A percentile compares a stretch with the other conserved stretches of the same genome.
Evolutionary conservation across 371 early-diverging fungal species (phyloP).

Genomic region (Lichtheimia ramosa): DNA sequence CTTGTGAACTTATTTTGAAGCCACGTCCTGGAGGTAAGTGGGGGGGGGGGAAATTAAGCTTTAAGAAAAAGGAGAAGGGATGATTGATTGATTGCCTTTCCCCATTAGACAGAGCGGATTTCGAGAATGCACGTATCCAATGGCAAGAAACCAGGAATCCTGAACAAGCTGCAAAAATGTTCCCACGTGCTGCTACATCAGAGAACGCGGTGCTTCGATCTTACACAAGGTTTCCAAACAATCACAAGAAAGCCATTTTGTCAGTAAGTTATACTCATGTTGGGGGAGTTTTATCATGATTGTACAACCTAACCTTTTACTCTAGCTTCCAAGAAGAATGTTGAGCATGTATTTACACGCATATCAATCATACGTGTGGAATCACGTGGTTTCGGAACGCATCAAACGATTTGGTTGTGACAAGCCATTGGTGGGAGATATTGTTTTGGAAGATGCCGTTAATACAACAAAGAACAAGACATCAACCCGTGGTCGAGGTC

Average conservation of each 20-base stretch:
- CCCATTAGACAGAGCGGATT: slow-evolving; percentile 54
- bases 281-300: not conserved
- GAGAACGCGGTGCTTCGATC: slow-evolving; percentile 69
- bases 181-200: slow-evolving; percentile 73
- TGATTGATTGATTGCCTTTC: too few species aligned
- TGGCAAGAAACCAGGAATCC: slow-evolving; percentile 75
- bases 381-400: slow-evolving; percentile 81
- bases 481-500: not conserved
- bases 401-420: slow-evolving; percentile 67
- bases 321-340: slow-evolving; percentile 82
- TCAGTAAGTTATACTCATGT: slow-evolving; percentile 37
- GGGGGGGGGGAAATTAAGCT: too few species aligned
- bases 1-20: slow-evolving; percentile 77
- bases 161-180: slow-evolving; percentile 52
- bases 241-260: slow-evolving; percentile 65
- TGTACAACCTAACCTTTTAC: not conserved
- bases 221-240: slow-evolving; percentile 45
- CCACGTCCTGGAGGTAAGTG: slow-evolving; percentile 69
- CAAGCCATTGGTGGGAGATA: slow-evolving; percentile 82
- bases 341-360: slow-evolving; percentile 95
- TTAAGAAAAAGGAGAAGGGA: too few species aligned
- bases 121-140: slow-evolving; percentile 59
- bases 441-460: slow-evolving; percentile 58
- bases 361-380: slow-evolving; percentile 97
- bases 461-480: slow-evolving; percentile 2